Evolutionary conservation across 1,284 basidiomycete genomes (phyloP).

Genomic region (Papiliotrema flavescens): DNA sequence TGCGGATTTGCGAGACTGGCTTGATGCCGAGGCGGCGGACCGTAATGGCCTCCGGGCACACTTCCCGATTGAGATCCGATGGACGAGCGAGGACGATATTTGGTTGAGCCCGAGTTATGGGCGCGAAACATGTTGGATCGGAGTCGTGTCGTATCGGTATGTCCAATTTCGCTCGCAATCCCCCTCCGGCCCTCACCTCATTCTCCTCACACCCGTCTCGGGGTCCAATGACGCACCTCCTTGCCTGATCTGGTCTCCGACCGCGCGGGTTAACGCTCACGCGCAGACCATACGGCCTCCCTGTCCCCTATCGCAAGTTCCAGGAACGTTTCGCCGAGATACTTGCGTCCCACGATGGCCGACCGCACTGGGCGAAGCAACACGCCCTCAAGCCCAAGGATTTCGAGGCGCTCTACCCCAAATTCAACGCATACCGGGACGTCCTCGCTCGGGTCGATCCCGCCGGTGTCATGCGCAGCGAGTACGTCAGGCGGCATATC

Average conservation of each 20-base stretch:
- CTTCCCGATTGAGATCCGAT: constrained; percentile 91
- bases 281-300: constrained; percentile 77
- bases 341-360: constrained; percentile 67
- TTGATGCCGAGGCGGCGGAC: constrained; percentile 64
- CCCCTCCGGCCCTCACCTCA: too few relatives aligned
- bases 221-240: too few relatives aligned
- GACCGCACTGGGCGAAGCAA: constrained; percentile 97
- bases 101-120: constrained; percentile 87
- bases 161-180: constrained; percentile 43
- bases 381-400: constrained; percentile 69
- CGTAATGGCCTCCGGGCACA: constrained; percentile 76
- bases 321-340: constrained; percentile 79
- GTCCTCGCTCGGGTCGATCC: constrained; percentile 76
- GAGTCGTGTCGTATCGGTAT: constrained; percentile 91
- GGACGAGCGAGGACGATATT: constrained; percentile 83
- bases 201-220: too few relatives aligned
- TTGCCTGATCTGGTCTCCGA: too few relatives aligned
- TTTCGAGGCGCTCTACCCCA: constrained; percentile 71
- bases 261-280: too few relatives aligned
- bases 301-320: constrained; percentile 78
- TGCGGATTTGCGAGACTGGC: constrained; percentile 68
- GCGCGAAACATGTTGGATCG: constrained; percentile 83
- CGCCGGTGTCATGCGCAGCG: constrained; percentile 63
- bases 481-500: constrained; percentile 55
- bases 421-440: constrained; percentile 72